Conservation (phyloP, 129 eudicot species). For the Escallonia rubra region DNA sequence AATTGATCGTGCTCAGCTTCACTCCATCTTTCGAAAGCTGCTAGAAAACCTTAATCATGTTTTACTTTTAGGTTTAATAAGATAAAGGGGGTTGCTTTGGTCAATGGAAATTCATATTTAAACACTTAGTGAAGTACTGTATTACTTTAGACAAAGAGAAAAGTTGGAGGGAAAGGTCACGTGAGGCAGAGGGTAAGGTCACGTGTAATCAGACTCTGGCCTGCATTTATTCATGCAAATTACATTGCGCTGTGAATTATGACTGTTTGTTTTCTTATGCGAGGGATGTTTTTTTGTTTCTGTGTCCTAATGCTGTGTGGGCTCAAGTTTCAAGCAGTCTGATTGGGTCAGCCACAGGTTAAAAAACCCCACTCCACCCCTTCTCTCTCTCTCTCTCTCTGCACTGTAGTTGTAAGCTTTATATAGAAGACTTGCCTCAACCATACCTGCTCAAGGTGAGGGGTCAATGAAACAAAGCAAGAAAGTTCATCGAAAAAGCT, state of each 20-base stretch:
- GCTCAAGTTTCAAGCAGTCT: slow-evolving; percentile 43
- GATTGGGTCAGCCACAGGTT: slow-evolving; percentile 24
- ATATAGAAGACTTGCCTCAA: slow-evolving; percentile 54
- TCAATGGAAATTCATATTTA: slow-evolving; percentile 10
- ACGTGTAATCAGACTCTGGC: slow-evolving; percentile 33
- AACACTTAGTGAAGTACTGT: slow-evolving; percentile 15
- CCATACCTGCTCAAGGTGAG: slow-evolving; percentile 73
- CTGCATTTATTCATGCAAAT: slow-evolving; percentile 55
- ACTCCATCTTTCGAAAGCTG: slow-evolving; percentile 17
- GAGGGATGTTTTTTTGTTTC: slow-evolving; percentile 54
- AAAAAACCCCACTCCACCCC: neutral
- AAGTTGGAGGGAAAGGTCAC: slow-evolving; percentile 40
- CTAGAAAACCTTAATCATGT: slow-evolving; percentile 15
- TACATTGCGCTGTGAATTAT: slow-evolving; percentile 18
- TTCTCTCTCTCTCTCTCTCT: slow-evolving; percentile 15
- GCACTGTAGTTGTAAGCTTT: slow-evolving; percentile 18
- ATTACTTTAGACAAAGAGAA: slow-evolving; percentile 22
- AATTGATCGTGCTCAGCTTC: slow-evolving; percentile 3
- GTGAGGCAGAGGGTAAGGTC: slow-evolving; percentile 50
- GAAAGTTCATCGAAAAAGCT: slow-evolving; percentile 51
- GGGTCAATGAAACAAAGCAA: slow-evolving; percentile 52
- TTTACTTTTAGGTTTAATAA: slow-evolving; percentile 6
- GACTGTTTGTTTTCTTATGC: slow-evolving; percentile 37
- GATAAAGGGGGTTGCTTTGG: slow-evolving; percentile 1
- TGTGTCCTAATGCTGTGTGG: slow-evolving; percentile 39